Percentiles rank a stretch among this genome's conserved stretches.
Evolutionary conservation across 225 moss, liverwort and hornwort species (phyloP).

Genomic region (Rhytidiadelphus loreus): DNA sequence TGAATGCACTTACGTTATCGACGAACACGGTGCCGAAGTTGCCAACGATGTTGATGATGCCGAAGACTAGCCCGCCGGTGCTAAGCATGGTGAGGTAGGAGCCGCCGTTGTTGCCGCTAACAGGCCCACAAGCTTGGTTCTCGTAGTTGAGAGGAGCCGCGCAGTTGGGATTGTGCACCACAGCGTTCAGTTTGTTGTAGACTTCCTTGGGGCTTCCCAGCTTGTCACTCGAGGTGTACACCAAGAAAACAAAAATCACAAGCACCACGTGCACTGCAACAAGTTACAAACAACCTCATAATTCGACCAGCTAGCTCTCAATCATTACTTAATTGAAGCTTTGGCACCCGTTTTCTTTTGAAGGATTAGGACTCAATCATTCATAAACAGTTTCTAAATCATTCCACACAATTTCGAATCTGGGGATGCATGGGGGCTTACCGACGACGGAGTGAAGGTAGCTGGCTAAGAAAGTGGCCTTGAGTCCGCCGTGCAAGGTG

Average conservation of each 20-base stretch:
- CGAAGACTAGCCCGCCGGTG: constrained; percentile 67
- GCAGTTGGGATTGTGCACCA: constrained; percentile 24
- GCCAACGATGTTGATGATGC: constrained; percentile 81
- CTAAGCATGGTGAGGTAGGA: constrained; percentile 82
- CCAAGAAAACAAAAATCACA: constrained; percentile 65
- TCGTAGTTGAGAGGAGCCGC: constrained; percentile 27
- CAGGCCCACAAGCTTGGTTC: constrained; percentile 56
- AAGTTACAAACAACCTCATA: neutral
- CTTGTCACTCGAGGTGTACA: constrained; percentile 53
- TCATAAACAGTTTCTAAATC: neutral
- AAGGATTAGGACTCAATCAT: too few relatives aligned
- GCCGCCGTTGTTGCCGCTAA: constrained; percentile 54
- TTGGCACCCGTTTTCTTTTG: neutral
- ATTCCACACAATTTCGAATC: neutral
- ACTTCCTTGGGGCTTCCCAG: constrained; percentile 62
- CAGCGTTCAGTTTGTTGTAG: constrained; percentile 5
- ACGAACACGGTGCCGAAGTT: constrained; percentile 89
- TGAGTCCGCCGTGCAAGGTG: constrained; percentile 69
- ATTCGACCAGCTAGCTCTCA: neutral
- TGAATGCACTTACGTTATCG: constrained; percentile 44
- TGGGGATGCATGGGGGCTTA: neutral
- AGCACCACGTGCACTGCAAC: constrained; percentile 55
- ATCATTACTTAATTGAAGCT: neutral
- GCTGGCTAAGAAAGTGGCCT: constrained; percentile 76
- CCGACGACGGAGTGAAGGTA: constrained; percentile 67